Conservation (phyloP, 2,329 filamentous ascomycete genomes). For the Ophiosphaerella narmari region DNA sequence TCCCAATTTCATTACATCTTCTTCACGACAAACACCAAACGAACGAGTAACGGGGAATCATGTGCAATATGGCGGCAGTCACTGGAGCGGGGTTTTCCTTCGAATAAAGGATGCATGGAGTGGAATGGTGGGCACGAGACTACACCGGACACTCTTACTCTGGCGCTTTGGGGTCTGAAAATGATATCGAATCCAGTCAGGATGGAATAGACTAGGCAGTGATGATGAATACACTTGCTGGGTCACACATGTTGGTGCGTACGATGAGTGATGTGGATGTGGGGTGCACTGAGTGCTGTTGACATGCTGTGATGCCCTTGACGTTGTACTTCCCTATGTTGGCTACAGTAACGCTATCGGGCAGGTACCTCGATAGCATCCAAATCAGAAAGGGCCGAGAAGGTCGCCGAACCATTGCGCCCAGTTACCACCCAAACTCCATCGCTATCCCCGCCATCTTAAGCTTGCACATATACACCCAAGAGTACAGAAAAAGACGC, state of each 20-base stretch:
- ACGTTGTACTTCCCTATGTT: neutral
- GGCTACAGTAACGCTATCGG: too few species aligned
- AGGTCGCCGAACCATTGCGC: neutral
- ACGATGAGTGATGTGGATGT: constrained; percentile 11
- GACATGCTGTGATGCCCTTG: neutral
- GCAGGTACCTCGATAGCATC: neutral
- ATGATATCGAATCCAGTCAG: constrained; percentile 31
- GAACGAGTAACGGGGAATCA: constrained; percentile 38
- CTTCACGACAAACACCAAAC: constrained; percentile 26
- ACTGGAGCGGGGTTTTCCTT: constrained; percentile 28
- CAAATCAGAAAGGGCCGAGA: neutral
- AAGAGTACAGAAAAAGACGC: neutral
- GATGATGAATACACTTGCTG: constrained; percentile 42
- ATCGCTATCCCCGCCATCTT: neutral
- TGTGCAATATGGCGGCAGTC: constrained; percentile 34
- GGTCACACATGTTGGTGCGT: constrained; percentile 17
- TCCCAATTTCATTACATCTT: constrained; percentile 31
- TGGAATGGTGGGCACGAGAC: constrained; percentile 25
- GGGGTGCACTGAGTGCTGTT: neutral
- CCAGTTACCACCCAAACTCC: too few species aligned
- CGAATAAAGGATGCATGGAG: constrained; percentile 31
- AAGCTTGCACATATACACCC: neutral
- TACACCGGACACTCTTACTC: constrained; percentile 37
- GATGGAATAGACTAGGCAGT: constrained; percentile 46
- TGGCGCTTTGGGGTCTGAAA: constrained; percentile 46